These are phyloP conservation scores for Pharnaceum exiguum DNA, from an alignment of 148 eudicot genomes.

Conservation along the genomic window DNA sequence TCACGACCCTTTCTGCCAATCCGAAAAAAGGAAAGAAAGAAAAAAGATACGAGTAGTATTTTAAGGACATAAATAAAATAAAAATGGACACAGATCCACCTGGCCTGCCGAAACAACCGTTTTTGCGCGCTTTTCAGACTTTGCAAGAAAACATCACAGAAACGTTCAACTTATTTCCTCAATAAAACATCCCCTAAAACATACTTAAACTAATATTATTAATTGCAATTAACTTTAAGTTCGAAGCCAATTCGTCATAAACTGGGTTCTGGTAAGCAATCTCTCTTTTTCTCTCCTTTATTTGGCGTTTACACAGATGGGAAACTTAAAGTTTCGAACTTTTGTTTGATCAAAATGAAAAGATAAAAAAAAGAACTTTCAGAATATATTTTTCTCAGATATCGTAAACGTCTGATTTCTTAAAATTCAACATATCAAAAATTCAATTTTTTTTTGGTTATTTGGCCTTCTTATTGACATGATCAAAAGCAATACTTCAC, in stretches of 20 bases:
- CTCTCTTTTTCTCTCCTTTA: not conserved
- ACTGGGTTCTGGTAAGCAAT: not conserved
- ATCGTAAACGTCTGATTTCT: too few species aligned
- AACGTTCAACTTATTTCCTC: not conserved
- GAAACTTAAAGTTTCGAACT: too few species aligned
- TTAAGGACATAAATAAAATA: slow-evolving; percentile 8
- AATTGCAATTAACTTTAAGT: too few species aligned
- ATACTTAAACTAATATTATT: not conserved
- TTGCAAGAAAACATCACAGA: slow-evolving; percentile 3
- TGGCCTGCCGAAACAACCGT: slow-evolving; percentile 33
- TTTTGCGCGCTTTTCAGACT: slow-evolving; percentile 4
- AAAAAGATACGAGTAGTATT: not conserved
- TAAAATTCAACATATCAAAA: too few species aligned
- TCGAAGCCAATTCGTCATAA: not conserved
- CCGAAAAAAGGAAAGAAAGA: not conserved
- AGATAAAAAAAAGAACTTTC: too few species aligned
- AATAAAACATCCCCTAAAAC: too few species aligned
- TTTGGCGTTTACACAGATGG: too few species aligned
- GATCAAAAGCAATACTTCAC: not conserved
- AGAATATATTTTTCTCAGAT: too few species aligned
- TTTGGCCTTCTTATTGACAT: too few species aligned
- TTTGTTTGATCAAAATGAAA: not conserved
- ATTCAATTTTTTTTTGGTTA: not conserved
- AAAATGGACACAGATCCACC: too few species aligned
- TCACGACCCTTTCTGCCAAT: too few species aligned